A percentile compares a stretch with the other conserved stretches of the same genome.
These are phyloP conservation scores for Phytophthora hibernalis DNA, from an alignment of 352 stramenopile species.

Conservation along the genomic window DNA sequence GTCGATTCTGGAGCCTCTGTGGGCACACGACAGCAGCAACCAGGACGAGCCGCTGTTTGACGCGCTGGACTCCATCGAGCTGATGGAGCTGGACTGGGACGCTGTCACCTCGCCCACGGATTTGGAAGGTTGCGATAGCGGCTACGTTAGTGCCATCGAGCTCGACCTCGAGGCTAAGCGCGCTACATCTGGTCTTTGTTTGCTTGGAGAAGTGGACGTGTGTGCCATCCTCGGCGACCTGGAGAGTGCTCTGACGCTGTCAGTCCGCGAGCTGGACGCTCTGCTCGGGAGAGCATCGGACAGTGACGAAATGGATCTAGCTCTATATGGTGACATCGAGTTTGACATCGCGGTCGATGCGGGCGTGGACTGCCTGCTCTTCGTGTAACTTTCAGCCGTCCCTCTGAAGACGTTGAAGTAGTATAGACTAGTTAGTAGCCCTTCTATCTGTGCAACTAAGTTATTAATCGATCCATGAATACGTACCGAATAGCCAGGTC, in stretches of 20 bases:
- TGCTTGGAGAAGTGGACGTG: slow-evolving; percentile 22
- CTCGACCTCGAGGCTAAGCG: background rate
- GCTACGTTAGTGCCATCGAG: background rate
- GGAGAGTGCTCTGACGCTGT: background rate
- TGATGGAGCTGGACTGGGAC: slow-evolving; percentile 29
- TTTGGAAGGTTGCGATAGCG: background rate
- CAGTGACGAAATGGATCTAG: background rate
- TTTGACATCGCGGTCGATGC: slow-evolving; percentile 1
- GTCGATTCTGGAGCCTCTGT: too few relatives aligned
- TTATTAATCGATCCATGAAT: background rate
- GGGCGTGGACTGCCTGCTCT: background rate
- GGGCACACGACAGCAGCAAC: background rate
- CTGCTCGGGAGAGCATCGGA: slow-evolving; percentile 2
- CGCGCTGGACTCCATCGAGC: slow-evolving; percentile 18
- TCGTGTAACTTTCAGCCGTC: background rate
- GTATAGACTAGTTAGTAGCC: background rate
- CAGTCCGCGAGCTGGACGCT: slow-evolving; percentile 18
- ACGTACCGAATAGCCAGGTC: background rate
- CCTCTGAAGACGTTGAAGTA: background rate
- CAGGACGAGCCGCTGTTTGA: slow-evolving; percentile 18
- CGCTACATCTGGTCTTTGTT: background rate
- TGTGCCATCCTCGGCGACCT: slow-evolving; percentile 8
- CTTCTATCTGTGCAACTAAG: background rate
- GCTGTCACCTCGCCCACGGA: background rate
- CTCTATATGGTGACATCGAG: background rate